Percentiles rank a stretch among this genome's conserved stretches.
Evolutionary conservation across 2,329 filamentous ascomycete species (phyloP).

Genomic region (Aspergillus versicolor): DNA sequence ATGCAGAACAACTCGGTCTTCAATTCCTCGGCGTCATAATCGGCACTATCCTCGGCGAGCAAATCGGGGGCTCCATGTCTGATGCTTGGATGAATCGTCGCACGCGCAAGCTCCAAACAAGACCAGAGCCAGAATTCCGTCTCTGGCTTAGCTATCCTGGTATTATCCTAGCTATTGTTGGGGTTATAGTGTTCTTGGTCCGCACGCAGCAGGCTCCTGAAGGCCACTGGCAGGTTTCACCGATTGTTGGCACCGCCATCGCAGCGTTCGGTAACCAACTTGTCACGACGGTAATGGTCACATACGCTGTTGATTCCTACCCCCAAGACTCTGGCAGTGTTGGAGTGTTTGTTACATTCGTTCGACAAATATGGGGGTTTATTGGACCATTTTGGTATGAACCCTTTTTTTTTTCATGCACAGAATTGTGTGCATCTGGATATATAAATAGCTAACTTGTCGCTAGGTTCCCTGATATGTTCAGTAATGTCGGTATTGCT

Average conservation of each 20-base stretch:
- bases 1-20: constrained; percentile 59
- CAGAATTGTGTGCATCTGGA: background rate
- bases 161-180: constrained; percentile 52
- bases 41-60: constrained; percentile 60
- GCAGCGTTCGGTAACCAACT: constrained; percentile 60
- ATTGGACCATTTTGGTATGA: constrained; percentile 40
- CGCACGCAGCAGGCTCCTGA: constrained; percentile 49
- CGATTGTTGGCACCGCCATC: constrained; percentile 57
- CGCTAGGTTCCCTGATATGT: constrained; percentile 36
- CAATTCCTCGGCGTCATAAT: constrained; percentile 61
- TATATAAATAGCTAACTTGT: background rate
- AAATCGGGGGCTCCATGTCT: constrained; percentile 56
- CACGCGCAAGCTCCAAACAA: constrained; percentile 31
- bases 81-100: constrained; percentile 57
- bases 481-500: constrained; percentile 35
- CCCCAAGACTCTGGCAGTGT: constrained; percentile 55
- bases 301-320: constrained; percentile 61
- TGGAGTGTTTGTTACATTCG: constrained; percentile 61
- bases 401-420: no score
- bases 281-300: constrained; percentile 62
- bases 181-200: constrained; percentile 59
- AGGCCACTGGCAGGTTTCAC: constrained; percentile 56
- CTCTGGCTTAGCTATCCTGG: constrained; percentile 61
- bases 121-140: constrained; percentile 53
- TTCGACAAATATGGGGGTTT: constrained; percentile 46